A percentile compares a stretch with the other conserved stretches of the same genome.
Conservation (phyloP, 306 rosid species). For the Glycine tomentella region DNA sequence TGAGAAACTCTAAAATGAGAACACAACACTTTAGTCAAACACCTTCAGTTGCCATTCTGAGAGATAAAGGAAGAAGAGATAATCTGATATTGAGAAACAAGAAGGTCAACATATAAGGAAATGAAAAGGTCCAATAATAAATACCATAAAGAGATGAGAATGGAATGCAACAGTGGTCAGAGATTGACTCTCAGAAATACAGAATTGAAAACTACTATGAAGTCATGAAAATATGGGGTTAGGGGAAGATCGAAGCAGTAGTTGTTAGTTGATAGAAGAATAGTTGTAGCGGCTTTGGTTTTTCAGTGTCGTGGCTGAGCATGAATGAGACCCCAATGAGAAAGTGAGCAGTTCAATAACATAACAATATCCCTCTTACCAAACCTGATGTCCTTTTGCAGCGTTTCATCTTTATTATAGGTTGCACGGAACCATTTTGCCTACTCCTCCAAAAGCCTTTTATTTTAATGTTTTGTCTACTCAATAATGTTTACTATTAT, state of each 20-base stretch:
- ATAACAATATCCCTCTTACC: conserved; percentile 57
- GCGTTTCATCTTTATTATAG: conserved; percentile 49
- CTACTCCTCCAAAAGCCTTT: conserved; percentile 61
- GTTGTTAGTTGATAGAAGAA: conserved; percentile 78
- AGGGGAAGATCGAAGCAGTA: conserved; percentile 53
- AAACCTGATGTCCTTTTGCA: conserved; percentile 67
- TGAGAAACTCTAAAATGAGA: neutral
- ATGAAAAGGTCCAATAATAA: neutral
- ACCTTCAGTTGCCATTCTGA: no score
- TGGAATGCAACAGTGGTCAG: conserved; percentile 37
- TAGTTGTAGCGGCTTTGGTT: conserved; percentile 56
- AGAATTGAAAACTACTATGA: conserved; percentile 19
- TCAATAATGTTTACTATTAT: conserved; percentile 55
- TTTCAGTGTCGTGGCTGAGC: conserved; percentile 52
- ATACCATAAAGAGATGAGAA: neutral
- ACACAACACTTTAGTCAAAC: neutral
- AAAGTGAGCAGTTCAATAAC: conserved; percentile 75
- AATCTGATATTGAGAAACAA: conserved; percentile 23
- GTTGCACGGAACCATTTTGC: conserved; percentile 59
- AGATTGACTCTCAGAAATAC: conserved; percentile 18
- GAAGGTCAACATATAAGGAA: conserved; percentile 43
- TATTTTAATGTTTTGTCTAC: conserved; percentile 37
- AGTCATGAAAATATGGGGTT: conserved; percentile 53
- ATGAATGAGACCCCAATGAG: neutral
- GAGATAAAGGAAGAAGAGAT: neutral